Evolutionary conservation across 2,329 filamentous ascomycete genomes (phyloP).

Genomic region (Aspergillus sp.): DNA sequence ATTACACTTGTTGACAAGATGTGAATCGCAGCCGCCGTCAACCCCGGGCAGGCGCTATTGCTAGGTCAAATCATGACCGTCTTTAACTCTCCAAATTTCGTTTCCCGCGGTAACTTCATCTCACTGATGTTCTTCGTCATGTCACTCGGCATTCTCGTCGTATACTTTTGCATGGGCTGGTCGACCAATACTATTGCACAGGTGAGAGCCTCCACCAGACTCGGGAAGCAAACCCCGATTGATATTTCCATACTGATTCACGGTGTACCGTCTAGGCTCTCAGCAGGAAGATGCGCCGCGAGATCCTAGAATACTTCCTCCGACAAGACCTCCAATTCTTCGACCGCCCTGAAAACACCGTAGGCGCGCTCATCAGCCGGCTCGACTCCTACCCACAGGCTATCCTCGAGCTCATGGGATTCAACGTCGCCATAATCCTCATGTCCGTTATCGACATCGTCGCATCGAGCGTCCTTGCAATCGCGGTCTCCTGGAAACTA

Average conservation of each 20-base stretch:
- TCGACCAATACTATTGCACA: slow-evolving; percentile 26
- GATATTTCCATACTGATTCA: neutral
- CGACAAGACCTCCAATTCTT: slow-evolving; percentile 33
- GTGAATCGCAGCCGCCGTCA: slow-evolving; percentile 38
- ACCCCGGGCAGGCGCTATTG: slow-evolving; percentile 30
- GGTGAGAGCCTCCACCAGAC: neutral
- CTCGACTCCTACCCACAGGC: slow-evolving; percentile 38
- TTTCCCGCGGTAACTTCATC: neutral
- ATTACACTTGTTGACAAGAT: neutral
- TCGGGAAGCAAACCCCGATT: neutral
- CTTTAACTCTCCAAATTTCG: neutral
- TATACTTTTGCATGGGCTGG: slow-evolving; percentile 42
- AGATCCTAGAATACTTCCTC: slow-evolving; percentile 26
- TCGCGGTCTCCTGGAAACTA: slow-evolving; percentile 53
- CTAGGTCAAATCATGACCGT: neutral
- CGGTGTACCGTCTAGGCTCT: slow-evolving; percentile 9
- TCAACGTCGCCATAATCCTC: slow-evolving; percentile 51
- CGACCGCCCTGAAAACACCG: slow-evolving; percentile 30
- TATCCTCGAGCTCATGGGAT: slow-evolving; percentile 47
- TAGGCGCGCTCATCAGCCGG: slow-evolving; percentile 28
- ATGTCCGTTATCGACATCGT: slow-evolving; percentile 49
- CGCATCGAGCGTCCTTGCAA: slow-evolving; percentile 47
- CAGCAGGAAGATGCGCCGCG: slow-evolving; percentile 18
- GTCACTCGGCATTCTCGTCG: slow-evolving; percentile 24
- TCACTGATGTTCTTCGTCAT: slow-evolving; percentile 8